Base-by-base conservation (phyloP, 148 eudicot genomes). In the Diospyros lotus region DNA sequence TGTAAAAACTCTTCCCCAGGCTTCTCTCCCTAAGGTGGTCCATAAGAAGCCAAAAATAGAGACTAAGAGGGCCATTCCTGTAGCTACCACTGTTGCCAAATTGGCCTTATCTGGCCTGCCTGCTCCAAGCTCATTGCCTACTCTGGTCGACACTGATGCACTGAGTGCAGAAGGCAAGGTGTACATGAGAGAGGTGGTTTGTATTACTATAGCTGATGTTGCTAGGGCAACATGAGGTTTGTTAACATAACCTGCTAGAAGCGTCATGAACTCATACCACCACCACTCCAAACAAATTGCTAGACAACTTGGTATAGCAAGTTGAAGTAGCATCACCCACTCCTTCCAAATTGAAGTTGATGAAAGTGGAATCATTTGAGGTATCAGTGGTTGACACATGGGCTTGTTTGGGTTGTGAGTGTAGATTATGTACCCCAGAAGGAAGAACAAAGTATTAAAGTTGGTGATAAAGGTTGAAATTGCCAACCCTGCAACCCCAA, bases 231-330 rank as follows among this genome's bases (percentile, higher is more conserved):
- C 85, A 61, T 86, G 83, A 40, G 97, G 97, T 18, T 84, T 84
- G 66, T 74, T 58, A 15, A 93, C 86, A 80, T 90, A 93, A 63
- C 97, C 96, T 6, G 96, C 90, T 13, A 93, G 76, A 76, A 93
- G 83, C 62, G 93, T 93, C 97, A 93, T 90, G 69, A 93, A 78
- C 73, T 93, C 95, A 38, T 93, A 93, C 97, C 97, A 93, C 97
- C 97, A 93, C 97, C 97, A 93, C 66, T 93, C 97, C 68, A 93
- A 69, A 77, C 97, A 93, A 58, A 93, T 89, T 5, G 84, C 89
- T 40, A 93, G 72, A 69, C 96, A 93, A 77, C 93, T 90, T 18
- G 93, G 89, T 79, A 89, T 70, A 45, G 96, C 87, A 68, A 93
- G 89, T 75, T 83, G 78, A 74, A 90, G 88, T 42, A 93, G 89